Conservation (phyloP, 352 stramenopile species). For the Pythium aquatile region DNA sequence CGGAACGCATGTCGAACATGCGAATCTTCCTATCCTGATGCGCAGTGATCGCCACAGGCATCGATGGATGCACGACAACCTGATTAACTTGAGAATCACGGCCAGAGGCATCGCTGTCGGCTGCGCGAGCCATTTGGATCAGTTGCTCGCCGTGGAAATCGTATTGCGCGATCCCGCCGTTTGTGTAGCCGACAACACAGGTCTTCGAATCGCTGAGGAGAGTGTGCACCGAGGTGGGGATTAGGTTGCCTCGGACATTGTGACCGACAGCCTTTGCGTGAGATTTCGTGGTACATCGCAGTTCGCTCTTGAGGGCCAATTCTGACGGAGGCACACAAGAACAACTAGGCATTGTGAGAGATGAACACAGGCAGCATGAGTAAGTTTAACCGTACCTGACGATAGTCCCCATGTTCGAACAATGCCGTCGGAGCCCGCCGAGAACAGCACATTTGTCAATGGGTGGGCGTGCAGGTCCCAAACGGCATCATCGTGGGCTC, state of each 20-base stretch:
- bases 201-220: conserved; percentile 78
- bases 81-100: conserved; percentile 75
- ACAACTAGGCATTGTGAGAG: not conserved
- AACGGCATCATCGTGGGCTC: conserved; percentile 78
- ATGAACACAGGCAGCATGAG: not conserved
- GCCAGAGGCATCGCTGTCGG: conserved; percentile 63
- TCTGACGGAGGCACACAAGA: conserved; percentile 33
- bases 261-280: conserved; percentile 55
- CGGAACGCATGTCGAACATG: conserved; percentile 85
- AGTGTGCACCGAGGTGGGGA: conserved; percentile 73
- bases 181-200: conserved; percentile 78
- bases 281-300: conserved; percentile 51
- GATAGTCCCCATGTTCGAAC: conserved; percentile 77
- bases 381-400: conserved; percentile 43
- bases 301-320: conserved; percentile 69
- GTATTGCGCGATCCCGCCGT: conserved; percentile 61
- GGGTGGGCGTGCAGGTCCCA: conserved; percentile 83
- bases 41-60: conserved; percentile 78
- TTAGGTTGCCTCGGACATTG: conserved; percentile 47
- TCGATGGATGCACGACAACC: conserved; percentile 64
- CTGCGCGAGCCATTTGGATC: conserved; percentile 64
- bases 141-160: conserved; percentile 79
- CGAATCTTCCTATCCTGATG: conserved; percentile 84
- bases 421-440: conserved; percentile 70
- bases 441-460: conserved; percentile 82